These are phyloP conservation scores for Edaphochlamys debaryana DNA, from an alignment of 139 green algal genomes.

Conservation along the genomic window DNA sequence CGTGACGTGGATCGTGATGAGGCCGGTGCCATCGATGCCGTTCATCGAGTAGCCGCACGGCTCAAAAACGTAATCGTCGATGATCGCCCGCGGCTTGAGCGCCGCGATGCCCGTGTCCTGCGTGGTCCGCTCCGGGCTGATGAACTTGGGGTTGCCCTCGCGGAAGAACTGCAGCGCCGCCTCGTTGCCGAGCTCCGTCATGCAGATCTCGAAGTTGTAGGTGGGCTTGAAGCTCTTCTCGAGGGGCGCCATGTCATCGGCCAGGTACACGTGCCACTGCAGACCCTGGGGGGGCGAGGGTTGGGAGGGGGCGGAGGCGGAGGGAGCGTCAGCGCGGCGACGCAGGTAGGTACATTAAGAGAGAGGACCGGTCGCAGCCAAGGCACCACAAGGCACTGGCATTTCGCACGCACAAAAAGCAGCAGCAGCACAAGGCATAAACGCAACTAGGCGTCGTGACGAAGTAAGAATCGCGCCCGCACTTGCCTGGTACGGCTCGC, in stretches of 20 bases:
- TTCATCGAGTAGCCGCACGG: slow-evolving; percentile 99
- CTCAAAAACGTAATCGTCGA: slow-evolving; percentile 99
- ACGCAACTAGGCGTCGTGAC: too few relatives aligned
- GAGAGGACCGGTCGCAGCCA: too few relatives aligned
- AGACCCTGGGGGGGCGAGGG: too few relatives aligned
- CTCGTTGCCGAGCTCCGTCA: slow-evolving; percentile 87
- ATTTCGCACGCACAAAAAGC: too few relatives aligned
- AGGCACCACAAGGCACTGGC: too few relatives aligned
- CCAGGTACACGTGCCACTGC: slow-evolving; percentile 96
- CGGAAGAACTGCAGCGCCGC: slow-evolving; percentile 83
- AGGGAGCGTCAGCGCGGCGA: too few relatives aligned
- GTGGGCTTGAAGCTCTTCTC: slow-evolving; percentile 46
- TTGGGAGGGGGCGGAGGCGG: too few relatives aligned
- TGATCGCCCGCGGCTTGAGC: slow-evolving; percentile 79
- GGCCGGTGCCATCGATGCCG: slow-evolving; percentile 74
- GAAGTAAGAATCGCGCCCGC: too few relatives aligned
- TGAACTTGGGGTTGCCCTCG: slow-evolving; percentile 61
- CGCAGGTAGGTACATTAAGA: too few relatives aligned
- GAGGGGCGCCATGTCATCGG: slow-evolving; percentile 44
- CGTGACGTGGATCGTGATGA: slow-evolving; percentile 98
- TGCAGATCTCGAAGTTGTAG: slow-evolving; percentile 96
- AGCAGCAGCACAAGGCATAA: too few relatives aligned
- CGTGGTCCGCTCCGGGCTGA: slow-evolving; percentile 70
- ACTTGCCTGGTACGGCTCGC: slow-evolving; percentile 70
- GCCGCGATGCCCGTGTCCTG: slow-evolving; percentile 74